phyloP scores from a whole-genome alignment of 164 flowering plant species.

The Brasenia schreberi region DNA sequence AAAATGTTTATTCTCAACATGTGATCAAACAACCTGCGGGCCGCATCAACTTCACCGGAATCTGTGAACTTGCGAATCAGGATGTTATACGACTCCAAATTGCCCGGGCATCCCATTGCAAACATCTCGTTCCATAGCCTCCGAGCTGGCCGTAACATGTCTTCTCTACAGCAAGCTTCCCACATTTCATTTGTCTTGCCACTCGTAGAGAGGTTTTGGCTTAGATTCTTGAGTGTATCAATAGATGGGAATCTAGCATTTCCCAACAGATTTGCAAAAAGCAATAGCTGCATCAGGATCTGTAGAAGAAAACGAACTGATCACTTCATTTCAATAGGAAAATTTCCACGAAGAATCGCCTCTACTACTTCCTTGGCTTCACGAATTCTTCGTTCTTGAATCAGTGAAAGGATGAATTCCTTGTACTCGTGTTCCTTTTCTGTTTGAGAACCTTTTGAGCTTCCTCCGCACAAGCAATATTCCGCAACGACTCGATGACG shows the following conservation, averaged over 20 bases:
- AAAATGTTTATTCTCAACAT: slow-evolving; percentile 54
- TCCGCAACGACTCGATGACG: slow-evolving; percentile 51
- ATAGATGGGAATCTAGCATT: slow-evolving; percentile 46
- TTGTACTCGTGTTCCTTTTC: slow-evolving; percentile 78
- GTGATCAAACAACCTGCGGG: slow-evolving; percentile 41
- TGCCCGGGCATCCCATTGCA: slow-evolving; percentile 49
- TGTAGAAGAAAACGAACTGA: slow-evolving; percentile 49
- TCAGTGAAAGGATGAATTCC: slow-evolving; percentile 46
- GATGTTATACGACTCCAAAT: slow-evolving; percentile 53
- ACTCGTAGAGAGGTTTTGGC: slow-evolving; percentile 48
- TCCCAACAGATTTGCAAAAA: slow-evolving; percentile 39
- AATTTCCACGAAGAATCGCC: slow-evolving; percentile 56
- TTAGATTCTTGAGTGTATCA: slow-evolving; percentile 49
- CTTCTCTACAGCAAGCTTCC: slow-evolving; percentile 89
- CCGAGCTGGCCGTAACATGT: slow-evolving; percentile 76
- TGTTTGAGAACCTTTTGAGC: slow-evolving; percentile 48
- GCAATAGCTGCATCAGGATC: slow-evolving; percentile 40
- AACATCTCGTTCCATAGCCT: slow-evolving; percentile 98
- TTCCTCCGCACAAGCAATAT: slow-evolving; percentile 28
- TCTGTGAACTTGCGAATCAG: slow-evolving; percentile 62
- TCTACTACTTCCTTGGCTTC: slow-evolving; percentile 77
- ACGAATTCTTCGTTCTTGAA: slow-evolving; percentile 33
- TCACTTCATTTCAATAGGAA: slow-evolving; percentile 67
- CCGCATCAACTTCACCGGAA: slow-evolving; percentile 48
- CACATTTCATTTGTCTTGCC: slow-evolving; percentile 44